Evolutionary conservation across 441 rosid genomes (phyloP).

Genomic region (Syzygium syzygioides): DNA sequence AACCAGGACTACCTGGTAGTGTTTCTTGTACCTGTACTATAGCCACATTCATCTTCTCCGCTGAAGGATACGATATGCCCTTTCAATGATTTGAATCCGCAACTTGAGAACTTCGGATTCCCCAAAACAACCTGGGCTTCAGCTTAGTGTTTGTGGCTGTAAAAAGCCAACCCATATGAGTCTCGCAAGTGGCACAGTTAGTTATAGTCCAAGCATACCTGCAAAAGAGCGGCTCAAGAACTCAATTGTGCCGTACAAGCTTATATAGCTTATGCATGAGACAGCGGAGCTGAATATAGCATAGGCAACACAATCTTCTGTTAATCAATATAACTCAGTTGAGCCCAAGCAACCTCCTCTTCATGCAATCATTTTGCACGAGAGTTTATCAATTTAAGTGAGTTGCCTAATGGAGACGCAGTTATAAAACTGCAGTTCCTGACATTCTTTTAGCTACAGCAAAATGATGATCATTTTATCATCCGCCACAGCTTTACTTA

Average conservation of each 20-base stretch:
- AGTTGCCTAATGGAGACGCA: background rate
- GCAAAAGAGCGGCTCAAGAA: background rate
- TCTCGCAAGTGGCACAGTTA: constrained; percentile 50
- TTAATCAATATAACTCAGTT: background rate
- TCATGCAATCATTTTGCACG: background rate
- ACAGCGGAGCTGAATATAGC: background rate
- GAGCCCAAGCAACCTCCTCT: background rate
- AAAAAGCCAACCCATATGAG: constrained; percentile 82
- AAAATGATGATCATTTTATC: background rate
- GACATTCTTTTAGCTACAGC: background rate
- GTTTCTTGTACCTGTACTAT: background rate
- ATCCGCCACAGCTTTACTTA: background rate
- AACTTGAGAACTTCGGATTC: constrained; percentile 71
- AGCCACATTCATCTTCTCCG: background rate
- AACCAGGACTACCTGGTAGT: background rate
- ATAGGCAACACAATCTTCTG: background rate
- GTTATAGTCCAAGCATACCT: constrained; percentile 90
- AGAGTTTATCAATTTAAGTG: background rate
- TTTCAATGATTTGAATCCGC: constrained; percentile 23
- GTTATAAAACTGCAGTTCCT: background rate
- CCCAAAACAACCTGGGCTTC: constrained; percentile 91
- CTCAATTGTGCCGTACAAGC: background rate
- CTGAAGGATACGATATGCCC: background rate
- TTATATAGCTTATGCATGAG: background rate
- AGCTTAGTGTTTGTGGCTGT: constrained; percentile 57